Percentiles rank a stretch among this genome's conserved stretches.
Evolutionary conservation across 495 filamentous ascomycete genomes (phyloP).

Genomic region (Hypomontagnella submonticulosa): DNA sequence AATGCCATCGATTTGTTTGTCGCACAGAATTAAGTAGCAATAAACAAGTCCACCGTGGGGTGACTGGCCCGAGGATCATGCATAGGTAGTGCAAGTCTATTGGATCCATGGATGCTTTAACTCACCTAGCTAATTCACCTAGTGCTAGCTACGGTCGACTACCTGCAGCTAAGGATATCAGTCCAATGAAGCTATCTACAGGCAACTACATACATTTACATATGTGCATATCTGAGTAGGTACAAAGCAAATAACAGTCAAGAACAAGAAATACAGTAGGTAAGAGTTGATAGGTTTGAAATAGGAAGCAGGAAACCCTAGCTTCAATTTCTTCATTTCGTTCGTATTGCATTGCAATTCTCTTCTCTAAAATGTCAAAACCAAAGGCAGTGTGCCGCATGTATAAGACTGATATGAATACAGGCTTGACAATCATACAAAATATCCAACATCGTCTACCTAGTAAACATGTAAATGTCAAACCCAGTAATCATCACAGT

Average conservation of each 20-base stretch:
- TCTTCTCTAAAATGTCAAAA: conserved; percentile 22
- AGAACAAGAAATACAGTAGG: not conserved
- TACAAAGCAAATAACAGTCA: not conserved
- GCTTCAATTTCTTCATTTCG: not conserved
- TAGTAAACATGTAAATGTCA: conserved; percentile 29
- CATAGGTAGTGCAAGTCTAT: conserved; percentile 23
- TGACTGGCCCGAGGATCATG: conserved; percentile 16
- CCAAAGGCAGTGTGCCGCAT: conserved; percentile 18
- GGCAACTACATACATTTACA: conserved; percentile 11
- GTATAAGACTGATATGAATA: conserved; percentile 29
- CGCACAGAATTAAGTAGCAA: conserved; percentile 31
- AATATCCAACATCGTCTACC: conserved; percentile 18
- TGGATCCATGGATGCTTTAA: conserved; percentile 25
- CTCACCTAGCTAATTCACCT: conserved; percentile 2
- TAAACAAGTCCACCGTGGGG: conserved; percentile 9
- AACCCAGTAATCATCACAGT: conserved; percentile 23
- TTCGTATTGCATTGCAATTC: conserved; percentile 18
- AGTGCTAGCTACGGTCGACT: conserved; percentile 3
- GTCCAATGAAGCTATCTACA: conserved; percentile 18
- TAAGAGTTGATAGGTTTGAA: not conserved
- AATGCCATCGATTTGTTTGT: conserved; percentile 43
- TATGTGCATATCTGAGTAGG: not conserved
- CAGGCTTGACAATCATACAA: conserved; percentile 33
- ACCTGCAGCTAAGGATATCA: conserved; percentile 2
- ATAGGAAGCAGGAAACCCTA: not conserved